Percentiles rank a stretch among this genome's conserved stretches.
Conservation (phyloP, 148 eudicot genomes). For the Arctostaphylos glauca region DNA sequence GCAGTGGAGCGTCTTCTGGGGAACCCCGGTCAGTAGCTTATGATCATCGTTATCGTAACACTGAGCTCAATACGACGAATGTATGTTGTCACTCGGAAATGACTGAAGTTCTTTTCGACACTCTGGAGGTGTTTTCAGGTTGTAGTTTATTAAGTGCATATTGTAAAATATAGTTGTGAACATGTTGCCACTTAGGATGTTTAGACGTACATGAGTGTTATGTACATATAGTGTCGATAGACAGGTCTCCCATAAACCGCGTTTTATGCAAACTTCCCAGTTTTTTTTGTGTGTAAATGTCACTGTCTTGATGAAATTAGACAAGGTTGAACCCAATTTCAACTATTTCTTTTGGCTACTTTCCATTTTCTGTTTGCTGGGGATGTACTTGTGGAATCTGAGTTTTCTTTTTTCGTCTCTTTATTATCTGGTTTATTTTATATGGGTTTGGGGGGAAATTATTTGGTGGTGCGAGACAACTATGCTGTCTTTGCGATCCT, state of each 20-base stretch:
- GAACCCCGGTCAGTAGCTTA: conserved; percentile 54
- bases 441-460: no score
- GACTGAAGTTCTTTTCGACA: neutral
- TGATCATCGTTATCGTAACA: neutral
- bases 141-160: neutral
- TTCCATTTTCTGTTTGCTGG: no score
- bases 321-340: neutral
- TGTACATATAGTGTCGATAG: neutral
- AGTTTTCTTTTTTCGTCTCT: neutral
- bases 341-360: neutral
- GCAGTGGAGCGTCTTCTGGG: conserved; percentile 89
- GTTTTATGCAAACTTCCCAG: neutral
- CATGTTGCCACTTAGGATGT: neutral
- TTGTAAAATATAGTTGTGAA: conserved; percentile 5
- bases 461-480: no score
- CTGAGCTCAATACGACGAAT: neutral
- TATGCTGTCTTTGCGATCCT: no score
- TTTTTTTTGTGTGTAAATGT: neutral
- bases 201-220: neutral
- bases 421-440: no score
- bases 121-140: neutral
- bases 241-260: neutral
- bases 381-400: neutral
- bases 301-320: neutral
- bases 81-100: neutral